Evolutionary conservation across 148 eudicot genomes (phyloP), one percentile per base, ranked within the genome.

Genomic region (Amaranthus palmeri): DNA sequence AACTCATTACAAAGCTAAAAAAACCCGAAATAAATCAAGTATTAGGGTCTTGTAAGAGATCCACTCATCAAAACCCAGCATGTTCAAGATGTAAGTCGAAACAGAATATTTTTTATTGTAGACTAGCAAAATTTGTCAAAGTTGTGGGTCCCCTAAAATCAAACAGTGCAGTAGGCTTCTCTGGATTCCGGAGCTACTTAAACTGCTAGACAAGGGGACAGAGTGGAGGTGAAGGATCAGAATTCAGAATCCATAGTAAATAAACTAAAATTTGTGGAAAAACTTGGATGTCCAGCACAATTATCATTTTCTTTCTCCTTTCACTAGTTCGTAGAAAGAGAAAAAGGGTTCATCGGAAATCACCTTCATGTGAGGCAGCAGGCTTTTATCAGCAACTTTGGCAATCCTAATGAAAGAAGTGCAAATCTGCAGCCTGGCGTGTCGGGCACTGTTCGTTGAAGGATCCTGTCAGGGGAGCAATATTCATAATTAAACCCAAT

Each of bases 281-380:
- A 52, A 52, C 12, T 59, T 4, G 6, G 11, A 25, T 59, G 25
- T 36, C 47, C 47, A 12, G 41, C 4, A 3, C 53, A 25, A 5
- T 10, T 42, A 12, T 46, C 2, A 15, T 45, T 46, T 54, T 13
- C 51, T 18, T 1, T 43, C 61, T 7, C 17, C 36, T 51, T 47
- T 40, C 46, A 6, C 40, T 47, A 59, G 8, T 71, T 18, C 48
- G 6, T 4, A 53, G 17, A 13, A 68, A 12, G 6, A 47, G 49
- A 58, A 8, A 5, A 54, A 61, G 54, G 44, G 8, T 8, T 47
- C 25, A 58, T 49, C 42, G 49, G 61, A 56, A 71, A 52, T 80
- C 72, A 95, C 98, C 97, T 90, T 96, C 97, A 96, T 92, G 81
- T 96, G 99, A 83, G 97, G 99, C 74, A 96, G 85, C 68, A 96